phyloP scores from a whole-genome alignment of 1,284 basidiomycete genomes.

The Athelia sp. region DNA sequence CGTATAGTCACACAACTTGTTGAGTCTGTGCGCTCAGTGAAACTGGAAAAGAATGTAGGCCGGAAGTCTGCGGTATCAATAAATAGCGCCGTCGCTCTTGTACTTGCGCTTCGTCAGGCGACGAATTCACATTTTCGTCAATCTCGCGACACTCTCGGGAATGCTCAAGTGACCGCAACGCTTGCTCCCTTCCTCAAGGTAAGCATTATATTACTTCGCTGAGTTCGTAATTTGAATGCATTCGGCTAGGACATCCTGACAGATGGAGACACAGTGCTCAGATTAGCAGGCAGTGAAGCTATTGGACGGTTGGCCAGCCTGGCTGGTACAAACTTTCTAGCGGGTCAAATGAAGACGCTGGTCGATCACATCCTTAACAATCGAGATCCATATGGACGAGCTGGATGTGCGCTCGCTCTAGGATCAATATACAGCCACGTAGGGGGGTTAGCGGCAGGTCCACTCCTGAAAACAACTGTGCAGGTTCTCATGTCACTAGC shows the following conservation, averaged over 20 bases:
- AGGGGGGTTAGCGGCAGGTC: slow-evolving; percentile 90
- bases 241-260: slow-evolving; percentile 67
- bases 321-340: slow-evolving; percentile 83
- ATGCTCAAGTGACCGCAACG: slow-evolving; percentile 59
- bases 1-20: slow-evolving; percentile 69
- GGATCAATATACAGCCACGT: slow-evolving; percentile 93
- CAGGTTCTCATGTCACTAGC: slow-evolving; percentile 95
- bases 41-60: slow-evolving; percentile 86
- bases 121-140: slow-evolving; percentile 49
- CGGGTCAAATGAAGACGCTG: slow-evolving; percentile 84
- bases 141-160: slow-evolving; percentile 67
- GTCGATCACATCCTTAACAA: slow-evolving; percentile 97
- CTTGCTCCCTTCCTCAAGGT: slow-evolving; percentile 80
- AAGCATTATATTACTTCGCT: slow-evolving; percentile 11
- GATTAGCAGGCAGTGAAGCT: slow-evolving; percentile 83
- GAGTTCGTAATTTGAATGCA: background rate
- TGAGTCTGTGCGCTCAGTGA: slow-evolving; percentile 68
- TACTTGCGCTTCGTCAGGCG: slow-evolving; percentile 67
- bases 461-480: slow-evolving; percentile 93
- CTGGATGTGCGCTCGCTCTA: slow-evolving; percentile 92
- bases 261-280: slow-evolving; percentile 75
- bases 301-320: slow-evolving; percentile 86
- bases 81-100: slow-evolving; percentile 80
- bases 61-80: slow-evolving; percentile 84
- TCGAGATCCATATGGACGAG: slow-evolving; percentile 88